Percentiles rank a stretch among this genome's conserved stretches.
phyloP scores from a whole-genome alignment of 305 asterid species.

The Fraxinus velutina region DNA sequence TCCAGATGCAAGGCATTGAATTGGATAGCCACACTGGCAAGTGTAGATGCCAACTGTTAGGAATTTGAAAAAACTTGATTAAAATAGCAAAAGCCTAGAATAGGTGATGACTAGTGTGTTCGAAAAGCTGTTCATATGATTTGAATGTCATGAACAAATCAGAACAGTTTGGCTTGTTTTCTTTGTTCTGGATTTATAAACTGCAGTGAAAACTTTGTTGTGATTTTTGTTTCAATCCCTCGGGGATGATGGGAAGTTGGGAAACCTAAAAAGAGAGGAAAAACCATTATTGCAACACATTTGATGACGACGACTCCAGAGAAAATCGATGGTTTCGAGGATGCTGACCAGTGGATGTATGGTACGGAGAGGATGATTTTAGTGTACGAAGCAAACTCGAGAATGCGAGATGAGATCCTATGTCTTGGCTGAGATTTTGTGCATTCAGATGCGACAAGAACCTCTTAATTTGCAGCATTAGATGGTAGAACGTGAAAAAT shows the following conservation, averaged over 20 bases:
- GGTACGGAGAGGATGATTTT: neutral
- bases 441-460: constrained; percentile 41
- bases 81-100: no score
- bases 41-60: neutral
- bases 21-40: neutral
- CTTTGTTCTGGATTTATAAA: neutral
- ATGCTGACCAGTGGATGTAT: no score
- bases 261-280: no score
- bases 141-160: neutral
- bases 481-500: constrained; percentile 21
- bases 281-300: no score
- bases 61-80: neutral
- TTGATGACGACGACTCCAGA: no score
- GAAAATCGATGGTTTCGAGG: no score
- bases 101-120: neutral
- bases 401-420: constrained; percentile 44
- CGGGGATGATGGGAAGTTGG: no score
- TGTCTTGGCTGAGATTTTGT: constrained; percentile 54
- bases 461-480: constrained; percentile 12
- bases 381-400: constrained; percentile 57
- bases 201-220: no score
- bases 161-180: neutral
- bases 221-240: no score
- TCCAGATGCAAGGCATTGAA: no score
- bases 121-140: neutral